Evolutionary conservation across 2,329 filamentous ascomycete genomes (phyloP).

Genomic region (Calonectria hongkongensis): DNA sequence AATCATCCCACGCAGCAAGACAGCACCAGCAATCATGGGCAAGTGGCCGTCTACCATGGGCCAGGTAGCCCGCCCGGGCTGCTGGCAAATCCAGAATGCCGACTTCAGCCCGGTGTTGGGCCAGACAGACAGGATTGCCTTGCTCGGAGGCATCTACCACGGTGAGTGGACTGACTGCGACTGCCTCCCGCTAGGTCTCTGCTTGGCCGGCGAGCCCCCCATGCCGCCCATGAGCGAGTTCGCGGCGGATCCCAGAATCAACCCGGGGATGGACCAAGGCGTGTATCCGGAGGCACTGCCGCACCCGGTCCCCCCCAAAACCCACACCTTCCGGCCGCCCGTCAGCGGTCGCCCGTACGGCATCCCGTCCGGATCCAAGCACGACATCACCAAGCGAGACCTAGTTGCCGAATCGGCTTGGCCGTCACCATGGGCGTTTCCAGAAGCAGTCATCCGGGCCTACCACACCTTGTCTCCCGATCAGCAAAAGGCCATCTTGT

Average conservation of each 20-base stretch:
- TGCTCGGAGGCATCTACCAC: not conserved
- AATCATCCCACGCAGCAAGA: not conserved
- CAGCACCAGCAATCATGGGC: not conserved
- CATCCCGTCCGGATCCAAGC: too few species aligned
- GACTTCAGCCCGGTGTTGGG: not conserved
- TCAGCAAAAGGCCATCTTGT: slow-evolving; percentile 20
- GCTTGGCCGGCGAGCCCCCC: slow-evolving; percentile 29
- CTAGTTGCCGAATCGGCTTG: too few species aligned
- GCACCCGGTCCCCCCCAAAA: not conserved
- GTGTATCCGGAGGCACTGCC: too few species aligned
- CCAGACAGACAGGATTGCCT: not conserved
- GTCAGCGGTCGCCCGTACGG: too few species aligned
- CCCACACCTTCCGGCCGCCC: not conserved
- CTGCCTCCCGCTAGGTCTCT: slow-evolving; percentile 12
- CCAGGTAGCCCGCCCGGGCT: not conserved
- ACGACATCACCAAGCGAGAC: too few species aligned
- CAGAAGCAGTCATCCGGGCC: not conserved
- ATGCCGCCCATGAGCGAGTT: slow-evolving; percentile 31
- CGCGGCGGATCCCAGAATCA: slow-evolving; percentile 10
- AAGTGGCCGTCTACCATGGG: not conserved
- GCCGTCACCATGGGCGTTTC: not conserved
- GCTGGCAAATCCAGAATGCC: not conserved
- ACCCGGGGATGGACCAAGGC: not conserved
- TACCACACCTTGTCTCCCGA: not conserved
- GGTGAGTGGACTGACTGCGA: slow-evolving; percentile 24